Evolutionary conservation across 352 stramenopile species (phyloP), one percentile per base, ranked within the genome.

Genomic region (Pythium rhizo-oryzae): DNA sequence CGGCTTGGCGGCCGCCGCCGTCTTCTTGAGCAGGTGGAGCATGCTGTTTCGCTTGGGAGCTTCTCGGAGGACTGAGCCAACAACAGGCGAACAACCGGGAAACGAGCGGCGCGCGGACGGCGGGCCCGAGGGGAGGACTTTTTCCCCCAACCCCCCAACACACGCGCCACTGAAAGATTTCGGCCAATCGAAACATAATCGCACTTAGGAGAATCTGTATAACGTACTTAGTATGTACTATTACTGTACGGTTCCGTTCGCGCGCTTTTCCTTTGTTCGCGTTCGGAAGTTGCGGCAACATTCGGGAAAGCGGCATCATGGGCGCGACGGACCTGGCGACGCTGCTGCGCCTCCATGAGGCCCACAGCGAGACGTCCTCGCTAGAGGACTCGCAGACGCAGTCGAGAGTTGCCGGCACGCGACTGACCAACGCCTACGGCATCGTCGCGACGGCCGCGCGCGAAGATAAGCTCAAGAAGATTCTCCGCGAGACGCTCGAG

Each of bases 11-110:
- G 74, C 70, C 61, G 75, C 74, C 52, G 74, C 75, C 57, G 80
- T 76, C 76, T 89, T 89, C 81, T 93, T 93, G 62, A 93, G 77
- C 62, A 91, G 81, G 79, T 85, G 79, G 62, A 90, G 75, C 85
- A 93, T 93, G 56, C 50, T 60, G 62, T 28, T 64, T 44, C 49
- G n/a, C 56, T 39, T 52, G 49, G 62, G 57, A 66, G 61, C 24
- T 23, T 68, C 41, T 46, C 33, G 53, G 25, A 37, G 41, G 18
- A 67, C 57, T 65, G 33, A 53, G 25, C 53, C 39, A 49, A 54
- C 41, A 25, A 50, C 54, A 50, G 35, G 41, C 58, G 46, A 41
- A 33, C 39, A n/a, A 56, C 30, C n/a, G 37, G 37, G 35, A 57
- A 24, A 66, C 37, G 44, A 52, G 43, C 46, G 43, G 58, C 43